Conservation (phyloP, 225 moss, liverwort and hornwort species). For the Lunularia cruciata region DNA sequence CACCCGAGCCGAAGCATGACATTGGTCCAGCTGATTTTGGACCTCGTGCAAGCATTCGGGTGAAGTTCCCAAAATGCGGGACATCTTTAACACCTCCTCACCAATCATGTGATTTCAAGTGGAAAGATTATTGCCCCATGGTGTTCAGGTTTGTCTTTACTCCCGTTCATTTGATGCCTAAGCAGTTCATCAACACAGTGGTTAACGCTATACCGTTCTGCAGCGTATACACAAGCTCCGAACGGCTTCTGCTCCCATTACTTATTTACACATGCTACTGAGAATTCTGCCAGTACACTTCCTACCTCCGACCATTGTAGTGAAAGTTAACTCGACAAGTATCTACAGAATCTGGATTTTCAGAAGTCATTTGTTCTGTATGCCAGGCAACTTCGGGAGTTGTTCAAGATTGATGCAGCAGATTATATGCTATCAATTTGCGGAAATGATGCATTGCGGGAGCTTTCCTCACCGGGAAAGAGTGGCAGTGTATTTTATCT, state of each 20-base stretch:
- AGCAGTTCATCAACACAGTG: no score
- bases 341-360: no score
- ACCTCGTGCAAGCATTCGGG: constrained; percentile 77
- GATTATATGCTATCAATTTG: constrained; percentile 98
- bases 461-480: constrained; percentile 92
- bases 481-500: constrained; percentile 99
- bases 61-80: constrained; percentile 89
- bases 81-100: constrained; percentile 88
- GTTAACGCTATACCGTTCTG: no score
- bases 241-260: no score
- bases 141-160: constrained; percentile 78
- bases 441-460: constrained; percentile 98
- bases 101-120: constrained; percentile 89
- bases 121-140: constrained; percentile 99
- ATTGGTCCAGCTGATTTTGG: constrained; percentile 83
- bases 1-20: constrained; percentile 84
- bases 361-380: no score
- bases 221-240: no score
- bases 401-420: constrained; percentile 99
- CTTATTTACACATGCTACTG: no score
- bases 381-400: constrained; percentile 86
- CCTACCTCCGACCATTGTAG: no score
- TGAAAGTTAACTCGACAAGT: no score
- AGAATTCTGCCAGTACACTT: no score
- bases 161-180: not conserved